Conservation (phyloP, 148 eudicot genomes). For the Amaranthus cruentus region DNA sequence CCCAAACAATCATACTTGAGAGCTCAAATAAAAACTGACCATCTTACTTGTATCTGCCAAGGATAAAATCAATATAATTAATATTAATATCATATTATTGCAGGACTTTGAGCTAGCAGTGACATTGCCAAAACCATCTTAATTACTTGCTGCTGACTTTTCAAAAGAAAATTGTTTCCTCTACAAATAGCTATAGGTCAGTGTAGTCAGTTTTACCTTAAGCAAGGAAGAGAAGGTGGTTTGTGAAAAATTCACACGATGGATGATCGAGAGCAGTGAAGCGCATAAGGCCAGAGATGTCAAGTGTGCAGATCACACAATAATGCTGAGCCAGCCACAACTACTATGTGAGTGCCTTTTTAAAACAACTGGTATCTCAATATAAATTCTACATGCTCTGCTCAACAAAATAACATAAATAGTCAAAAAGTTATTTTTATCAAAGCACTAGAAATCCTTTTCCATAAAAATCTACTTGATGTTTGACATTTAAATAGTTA, state of each 20-base stretch:
- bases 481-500: no score
- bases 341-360: conserved; percentile 28
- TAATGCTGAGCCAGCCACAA: conserved; percentile 40
- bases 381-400: no score
- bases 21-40: no score
- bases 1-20: no score
- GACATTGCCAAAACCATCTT: conserved; percentile 30
- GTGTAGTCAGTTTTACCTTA: conserved; percentile 34
- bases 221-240: conserved; percentile 31
- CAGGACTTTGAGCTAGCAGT: conserved; percentile 41
- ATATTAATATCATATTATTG: not conserved
- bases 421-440: no score
- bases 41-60: no score
- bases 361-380: conserved; percentile 21
- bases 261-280: conserved; percentile 37
- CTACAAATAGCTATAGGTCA: conserved; percentile 26
- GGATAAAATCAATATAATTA: no score
- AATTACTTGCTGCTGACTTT: not conserved
- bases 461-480: no score
- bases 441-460: no score
- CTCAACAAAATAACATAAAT: no score
- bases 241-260: conserved; percentile 22
- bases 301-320: conserved; percentile 41
- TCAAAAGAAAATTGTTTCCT: no score
- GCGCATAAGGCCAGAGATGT: conserved; percentile 36